These are phyloP conservation scores for Excoecaria cochinchinensis DNA, from an alignment of 345 rosid genomes.

Conservation along the genomic window DNA sequence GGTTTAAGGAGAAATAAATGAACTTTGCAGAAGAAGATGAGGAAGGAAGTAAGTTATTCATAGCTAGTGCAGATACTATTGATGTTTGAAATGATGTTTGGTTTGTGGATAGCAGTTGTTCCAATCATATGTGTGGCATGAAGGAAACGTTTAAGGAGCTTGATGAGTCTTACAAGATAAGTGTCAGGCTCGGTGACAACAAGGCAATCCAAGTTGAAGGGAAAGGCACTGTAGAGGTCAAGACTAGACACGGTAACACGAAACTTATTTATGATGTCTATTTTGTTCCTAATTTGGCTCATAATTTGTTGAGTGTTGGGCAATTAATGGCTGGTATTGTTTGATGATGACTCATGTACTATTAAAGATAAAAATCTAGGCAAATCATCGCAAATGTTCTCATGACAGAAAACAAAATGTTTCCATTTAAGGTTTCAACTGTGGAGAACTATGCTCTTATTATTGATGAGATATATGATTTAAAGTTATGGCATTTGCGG, in stretches of 20 bases:
- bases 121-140: neutral
- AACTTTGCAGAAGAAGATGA: neutral
- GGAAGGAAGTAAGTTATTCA: neutral
- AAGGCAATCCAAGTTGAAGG: neutral
- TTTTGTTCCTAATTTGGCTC: neutral
- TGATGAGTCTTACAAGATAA: no score
- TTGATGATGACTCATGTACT: neutral
- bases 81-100: neutral
- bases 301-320: neutral
- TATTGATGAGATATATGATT: neutral
- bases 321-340: neutral
- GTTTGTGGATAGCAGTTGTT: neutral
- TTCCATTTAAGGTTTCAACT: constrained; percentile 4
- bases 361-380: neutral
- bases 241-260: neutral
- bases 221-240: neutral
- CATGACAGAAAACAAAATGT: constrained; percentile 2
- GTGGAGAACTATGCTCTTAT: neutral
- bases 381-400: neutral
- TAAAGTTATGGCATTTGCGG: constrained; percentile 1
- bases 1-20: no score
- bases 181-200: neutral
- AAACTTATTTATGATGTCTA: neutral
- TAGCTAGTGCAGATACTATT: neutral
- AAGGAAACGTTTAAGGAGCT: no score